Conservation (phyloP, 2,329 filamentous ascomycete genomes). For the Neofusicoccum cordaticola region DNA sequence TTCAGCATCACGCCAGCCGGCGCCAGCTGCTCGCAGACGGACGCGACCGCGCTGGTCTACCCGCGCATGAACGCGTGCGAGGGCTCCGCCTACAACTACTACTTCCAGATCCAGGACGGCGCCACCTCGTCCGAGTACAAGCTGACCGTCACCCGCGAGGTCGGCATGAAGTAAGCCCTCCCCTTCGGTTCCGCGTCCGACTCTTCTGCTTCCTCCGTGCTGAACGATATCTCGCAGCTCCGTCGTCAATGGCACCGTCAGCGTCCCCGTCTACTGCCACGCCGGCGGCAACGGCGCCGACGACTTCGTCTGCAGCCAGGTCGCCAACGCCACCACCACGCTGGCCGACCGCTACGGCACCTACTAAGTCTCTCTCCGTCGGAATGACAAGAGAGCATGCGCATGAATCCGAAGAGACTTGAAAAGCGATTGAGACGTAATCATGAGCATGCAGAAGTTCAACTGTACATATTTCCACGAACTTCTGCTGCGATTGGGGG, state of each 20-base stretch:
- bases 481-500: no score
- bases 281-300: slow-evolving; percentile 8
- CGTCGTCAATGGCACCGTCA: background rate
- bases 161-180: background rate
- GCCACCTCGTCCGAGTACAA: background rate
- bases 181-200: no score
- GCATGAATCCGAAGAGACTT: no score
- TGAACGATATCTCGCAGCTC: background rate
- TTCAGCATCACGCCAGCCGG: background rate
- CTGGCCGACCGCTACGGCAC: background rate
- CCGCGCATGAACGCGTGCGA: slow-evolving; percentile 1
- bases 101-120: background rate
- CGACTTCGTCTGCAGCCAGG: slow-evolving; percentile 8
- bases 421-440: no score
- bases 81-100: background rate
- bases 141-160: slow-evolving; percentile 3
- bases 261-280: slow-evolving; percentile 3
- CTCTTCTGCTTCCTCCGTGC: background rate
- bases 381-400: no score
- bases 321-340: background rate
- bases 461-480: no score
- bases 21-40: background rate
- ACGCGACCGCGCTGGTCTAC: background rate
- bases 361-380: background rate
- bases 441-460: no score